These are phyloP conservation scores for Penicillium roqueforti DNA, from an alignment of 495 filamentous ascomycete genomes.

Conservation along the genomic window DNA sequence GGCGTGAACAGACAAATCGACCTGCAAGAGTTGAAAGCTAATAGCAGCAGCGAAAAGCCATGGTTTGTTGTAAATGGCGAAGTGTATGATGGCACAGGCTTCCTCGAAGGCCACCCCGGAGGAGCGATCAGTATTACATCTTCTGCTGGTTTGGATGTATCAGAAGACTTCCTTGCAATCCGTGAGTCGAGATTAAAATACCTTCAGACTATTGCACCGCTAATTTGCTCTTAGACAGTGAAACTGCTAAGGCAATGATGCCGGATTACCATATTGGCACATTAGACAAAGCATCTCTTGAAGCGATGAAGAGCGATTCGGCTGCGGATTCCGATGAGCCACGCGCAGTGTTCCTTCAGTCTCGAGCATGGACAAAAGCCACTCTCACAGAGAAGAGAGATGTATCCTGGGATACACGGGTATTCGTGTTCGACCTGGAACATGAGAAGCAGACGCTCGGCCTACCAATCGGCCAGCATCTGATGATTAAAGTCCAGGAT, in stretches of 20 bases:
- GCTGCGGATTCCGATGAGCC: conserved; percentile 31
- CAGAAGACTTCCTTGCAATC: conserved; percentile 92
- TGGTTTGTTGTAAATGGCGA: conserved; percentile 94
- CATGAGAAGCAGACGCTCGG: conserved; percentile 67
- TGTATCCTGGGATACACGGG: conserved; percentile 75
- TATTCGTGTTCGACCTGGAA: conserved; percentile 80
- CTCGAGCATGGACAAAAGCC: conserved; percentile 66
- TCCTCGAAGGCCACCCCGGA: conserved; percentile 83
- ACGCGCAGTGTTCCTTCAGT: conserved; percentile 63
- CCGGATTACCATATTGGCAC: conserved; percentile 81
- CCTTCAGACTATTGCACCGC: neutral
- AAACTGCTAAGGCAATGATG: conserved; percentile 94
- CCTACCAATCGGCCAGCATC: conserved; percentile 82
- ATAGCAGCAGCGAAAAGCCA: conserved; percentile 62
- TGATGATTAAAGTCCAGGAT: conserved; percentile 80
- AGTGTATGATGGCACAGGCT: conserved; percentile 84
- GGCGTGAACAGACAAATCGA: conserved; percentile 58
- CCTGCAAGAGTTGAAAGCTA: conserved; percentile 67
- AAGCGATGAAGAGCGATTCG: conserved; percentile 40
- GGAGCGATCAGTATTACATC: conserved; percentile 84
- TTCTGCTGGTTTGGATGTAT: conserved; percentile 79
- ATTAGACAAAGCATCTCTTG: conserved; percentile 55
- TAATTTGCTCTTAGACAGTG: conserved; percentile 58
- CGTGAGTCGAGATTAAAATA: conserved; percentile 52
- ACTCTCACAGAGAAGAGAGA: conserved; percentile 59